Percentiles rank a stretch among this genome's conserved stretches.
Evolutionary conservation across 2,329 filamentous ascomycete genomes (phyloP).

Genomic region (Epichloe coenophiala): DNA sequence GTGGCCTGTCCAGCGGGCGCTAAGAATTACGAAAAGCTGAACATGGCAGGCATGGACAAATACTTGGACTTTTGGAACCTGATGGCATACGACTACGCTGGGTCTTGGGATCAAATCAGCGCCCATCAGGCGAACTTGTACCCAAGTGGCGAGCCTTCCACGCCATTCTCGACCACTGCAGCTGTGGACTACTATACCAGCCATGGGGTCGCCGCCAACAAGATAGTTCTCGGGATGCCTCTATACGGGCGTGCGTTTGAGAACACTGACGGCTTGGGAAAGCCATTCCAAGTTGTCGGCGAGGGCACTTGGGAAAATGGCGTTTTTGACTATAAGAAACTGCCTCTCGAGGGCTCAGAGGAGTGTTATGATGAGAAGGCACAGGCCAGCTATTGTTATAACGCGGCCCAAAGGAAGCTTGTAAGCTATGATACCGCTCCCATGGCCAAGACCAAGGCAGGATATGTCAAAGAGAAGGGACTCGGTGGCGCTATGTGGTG

Average conservation of each 20-base stretch:
- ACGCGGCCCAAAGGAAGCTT: slow-evolving; percentile 47
- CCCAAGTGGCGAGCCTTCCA: slow-evolving; percentile 44
- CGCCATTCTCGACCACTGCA: slow-evolving; percentile 62
- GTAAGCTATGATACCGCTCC: slow-evolving; percentile 66
- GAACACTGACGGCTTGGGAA: slow-evolving; percentile 62
- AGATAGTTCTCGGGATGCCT: slow-evolving; percentile 84
- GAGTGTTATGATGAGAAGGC: slow-evolving; percentile 51
- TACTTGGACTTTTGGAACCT: slow-evolving; percentile 65
- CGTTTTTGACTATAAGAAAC: slow-evolving; percentile 76
- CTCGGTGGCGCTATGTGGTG: slow-evolving; percentile 96
- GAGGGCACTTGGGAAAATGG: slow-evolving; percentile 74
- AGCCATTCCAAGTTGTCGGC: slow-evolving; percentile 57
- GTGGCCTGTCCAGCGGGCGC: slow-evolving; percentile 51
- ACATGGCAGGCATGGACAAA: slow-evolving; percentile 49
- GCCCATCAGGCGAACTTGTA: slow-evolving; percentile 77
- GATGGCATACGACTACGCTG: slow-evolving; percentile 84
- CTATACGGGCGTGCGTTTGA: slow-evolving; percentile 80
- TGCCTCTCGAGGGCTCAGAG: slow-evolving; percentile 54
- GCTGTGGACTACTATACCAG: slow-evolving; percentile 59
- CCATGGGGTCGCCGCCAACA: slow-evolving; percentile 49
- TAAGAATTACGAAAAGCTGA: slow-evolving; percentile 47
- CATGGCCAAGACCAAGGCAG: slow-evolving; percentile 55
- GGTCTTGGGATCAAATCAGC: slow-evolving; percentile 59
- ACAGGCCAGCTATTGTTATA: slow-evolving; percentile 67
- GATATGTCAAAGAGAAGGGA: slow-evolving; percentile 51